Conservation (phyloP, 306 rosid genomes). For the Cercis canadensis region DNA sequence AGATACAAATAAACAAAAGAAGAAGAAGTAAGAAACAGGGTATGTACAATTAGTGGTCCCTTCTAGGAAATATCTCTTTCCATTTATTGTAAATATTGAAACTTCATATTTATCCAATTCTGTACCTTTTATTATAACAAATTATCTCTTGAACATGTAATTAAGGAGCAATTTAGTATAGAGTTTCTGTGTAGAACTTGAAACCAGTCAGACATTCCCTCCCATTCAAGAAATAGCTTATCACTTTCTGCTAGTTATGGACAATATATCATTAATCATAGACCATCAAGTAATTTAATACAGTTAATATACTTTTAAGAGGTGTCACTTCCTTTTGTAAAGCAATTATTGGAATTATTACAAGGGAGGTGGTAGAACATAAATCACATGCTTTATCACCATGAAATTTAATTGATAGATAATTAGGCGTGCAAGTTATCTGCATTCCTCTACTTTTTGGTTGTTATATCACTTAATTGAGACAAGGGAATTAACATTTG, state of each 20-base stretch:
- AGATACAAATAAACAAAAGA: background rate
- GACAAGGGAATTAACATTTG: background rate
- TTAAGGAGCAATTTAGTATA: background rate
- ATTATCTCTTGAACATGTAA: conserved; percentile 10
- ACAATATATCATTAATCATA: background rate
- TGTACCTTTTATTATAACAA: background rate
- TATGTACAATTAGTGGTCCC: background rate
- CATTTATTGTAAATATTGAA: background rate
- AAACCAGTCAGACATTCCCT: background rate
- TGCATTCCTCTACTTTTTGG: conserved; percentile 13
- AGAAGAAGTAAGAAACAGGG: background rate
- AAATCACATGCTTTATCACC: background rate
- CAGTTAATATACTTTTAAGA: background rate
- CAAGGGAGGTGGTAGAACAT: conserved; percentile 4
- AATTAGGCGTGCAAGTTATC: background rate
- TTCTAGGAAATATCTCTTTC: background rate
- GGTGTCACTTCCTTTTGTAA: conserved; percentile 2
- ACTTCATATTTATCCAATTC: background rate
- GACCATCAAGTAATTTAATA: conserved; percentile 6
- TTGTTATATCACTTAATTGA: no score
- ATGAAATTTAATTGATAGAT: conserved; percentile 16
- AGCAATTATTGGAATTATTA: conserved; percentile 8
- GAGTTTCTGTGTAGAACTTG: conserved; percentile 4
- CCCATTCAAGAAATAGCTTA: background rate
- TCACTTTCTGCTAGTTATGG: background rate